Evolutionary conservation across 768 basidiomycete species (phyloP), one percentile per base, ranked within the genome.

Genomic region (Pholiota molesta): DNA sequence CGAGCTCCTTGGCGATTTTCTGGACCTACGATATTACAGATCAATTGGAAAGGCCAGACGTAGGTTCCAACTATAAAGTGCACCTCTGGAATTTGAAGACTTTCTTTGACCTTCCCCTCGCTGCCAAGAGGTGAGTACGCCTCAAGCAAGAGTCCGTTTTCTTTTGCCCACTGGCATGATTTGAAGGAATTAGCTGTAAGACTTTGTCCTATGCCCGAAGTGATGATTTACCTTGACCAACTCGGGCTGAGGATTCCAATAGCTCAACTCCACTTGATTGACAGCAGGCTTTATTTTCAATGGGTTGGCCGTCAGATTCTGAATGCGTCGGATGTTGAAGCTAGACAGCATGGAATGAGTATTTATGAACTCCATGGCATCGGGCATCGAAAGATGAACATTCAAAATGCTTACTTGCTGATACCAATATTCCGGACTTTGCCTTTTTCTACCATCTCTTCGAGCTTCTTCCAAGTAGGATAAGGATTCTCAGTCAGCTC

Each of bases 91-190:
- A 87, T 74, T n/a, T 78, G 68, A 52, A 92, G 81, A 8, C 82
- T 81, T 61, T 84, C 78, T 59, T 81, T 77, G 8, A 90, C 89
- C 66, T 82, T 82, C 47, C 81, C 77, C 54, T 74, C 78, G 64
- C 90, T 83, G 53, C 90, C 90, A 2, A 92, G 79, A 1, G 91
- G 91, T 13, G 90, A 92, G 75, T 91, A 92, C 11, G 91, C 89
- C 68, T 91, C 86, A 3, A 91, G 80, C 14, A 92, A 78, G 19
- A 92, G 68, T 17, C 78, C 77, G 61, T 89, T 82, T 51, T 86
- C 84, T 71, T 86, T 86, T 1, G 89, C 77, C 88, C 88, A 93
- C 86, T 88, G 1, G n/a, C 11, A 37, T 37, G 14, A 37, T 37
- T 37, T 2, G 35, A 37, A 16, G 2, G 35, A 37, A 37, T 37